Base-by-base conservation (phyloP, 2,329 filamentous ascomycete genomes). In the Pseudogymnoascus sp. region DNA sequence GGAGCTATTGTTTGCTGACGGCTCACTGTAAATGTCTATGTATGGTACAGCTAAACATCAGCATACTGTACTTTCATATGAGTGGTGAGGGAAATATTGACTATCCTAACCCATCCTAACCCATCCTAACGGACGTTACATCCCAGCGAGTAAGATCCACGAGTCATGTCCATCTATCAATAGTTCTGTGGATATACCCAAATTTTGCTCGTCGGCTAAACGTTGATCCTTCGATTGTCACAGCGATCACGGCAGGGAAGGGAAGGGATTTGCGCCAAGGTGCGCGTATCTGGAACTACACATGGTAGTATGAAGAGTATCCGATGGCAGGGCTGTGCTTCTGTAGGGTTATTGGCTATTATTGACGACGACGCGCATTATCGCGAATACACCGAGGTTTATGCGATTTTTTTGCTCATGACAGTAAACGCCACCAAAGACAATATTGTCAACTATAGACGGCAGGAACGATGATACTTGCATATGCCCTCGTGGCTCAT, bases 111-210 rank as follows among this genome's bases (percentile, higher is more conserved):
- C 21, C 21, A 23, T 23, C 21, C 21, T 23, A 23, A 23, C 21
- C 21, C 21, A 56, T 34, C n/a, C 5, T 11, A 56, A 34, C 25
- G 16, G 50, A 36, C n/a, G 5, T 21, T 34, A 12, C 25, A 56
- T 56, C 28, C 50, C n/a, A 18, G n/a, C 46, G n/a, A 56, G 3
- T 34, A 18, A 53, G 28, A 56, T 56, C 28, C 5, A 10, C 50
- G 50, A 56, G 50, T 56, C 50, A 56, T 56, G 50, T 56, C 50
- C 28, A 34, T 56, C 28, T 56, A 56, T 56, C 50, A 56, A 56
- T 56, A 56, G 28, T 56, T 34, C 10, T 16, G 50, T 11, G 50
- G 28, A 25, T 12, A 1, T 3, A 7, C 34, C 50, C 50, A 11
- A 21, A 56, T 34, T 56, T 34, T 56, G 16, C 10, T 2, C n/a